These are phyloP conservation scores for Fusarium bactridioides DNA, from an alignment of 2,329 filamentous ascomycete genomes.

Conservation along the genomic window DNA sequence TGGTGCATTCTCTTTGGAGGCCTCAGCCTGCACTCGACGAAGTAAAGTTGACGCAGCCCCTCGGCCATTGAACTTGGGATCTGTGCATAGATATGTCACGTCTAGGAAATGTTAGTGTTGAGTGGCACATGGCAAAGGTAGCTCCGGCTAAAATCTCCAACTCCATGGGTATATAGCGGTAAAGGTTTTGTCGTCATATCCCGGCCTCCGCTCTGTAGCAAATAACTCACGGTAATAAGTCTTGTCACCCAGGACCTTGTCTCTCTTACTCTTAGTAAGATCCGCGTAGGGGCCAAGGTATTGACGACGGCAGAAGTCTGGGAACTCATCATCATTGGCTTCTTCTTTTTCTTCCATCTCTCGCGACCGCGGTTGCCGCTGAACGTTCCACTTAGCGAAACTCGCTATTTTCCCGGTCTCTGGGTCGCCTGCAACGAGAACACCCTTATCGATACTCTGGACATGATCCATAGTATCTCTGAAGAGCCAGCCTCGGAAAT, in stretches of 20 bases:
- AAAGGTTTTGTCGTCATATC: neutral
- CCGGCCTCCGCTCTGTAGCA: neutral
- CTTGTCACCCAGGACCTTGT: conserved; percentile 41
- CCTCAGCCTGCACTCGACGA: conserved; percentile 45
- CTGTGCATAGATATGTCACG: conserved; percentile 51
- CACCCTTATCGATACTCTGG: conserved; percentile 36
- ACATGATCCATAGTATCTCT: conserved; percentile 44
- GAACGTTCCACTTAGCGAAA: conserved; percentile 50
- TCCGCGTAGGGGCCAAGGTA: conserved; percentile 48
- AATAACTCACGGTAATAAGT: conserved; percentile 50
- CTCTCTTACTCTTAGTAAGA: conserved; percentile 44
- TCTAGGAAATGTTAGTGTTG: conserved; percentile 41
- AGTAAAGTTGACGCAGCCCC: conserved; percentile 49
- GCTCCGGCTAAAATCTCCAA: neutral
- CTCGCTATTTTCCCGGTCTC: conserved; percentile 43
- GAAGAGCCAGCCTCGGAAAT: conserved; percentile 44
- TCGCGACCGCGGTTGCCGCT: conserved; percentile 24
- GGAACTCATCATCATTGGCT: conserved; percentile 40
- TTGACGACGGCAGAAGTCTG: conserved; percentile 41
- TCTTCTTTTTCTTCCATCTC: conserved; percentile 18
- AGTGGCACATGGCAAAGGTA: neutral
- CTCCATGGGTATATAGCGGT: neutral
- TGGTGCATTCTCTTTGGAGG: conserved; percentile 43
- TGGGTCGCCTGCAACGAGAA: conserved; percentile 47
- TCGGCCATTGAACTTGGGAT: conserved; percentile 46